Evolutionary conservation across 495 filamentous ascomycete species (phyloP).

Genomic region (Rostrohypoxylon terebratum): DNA sequence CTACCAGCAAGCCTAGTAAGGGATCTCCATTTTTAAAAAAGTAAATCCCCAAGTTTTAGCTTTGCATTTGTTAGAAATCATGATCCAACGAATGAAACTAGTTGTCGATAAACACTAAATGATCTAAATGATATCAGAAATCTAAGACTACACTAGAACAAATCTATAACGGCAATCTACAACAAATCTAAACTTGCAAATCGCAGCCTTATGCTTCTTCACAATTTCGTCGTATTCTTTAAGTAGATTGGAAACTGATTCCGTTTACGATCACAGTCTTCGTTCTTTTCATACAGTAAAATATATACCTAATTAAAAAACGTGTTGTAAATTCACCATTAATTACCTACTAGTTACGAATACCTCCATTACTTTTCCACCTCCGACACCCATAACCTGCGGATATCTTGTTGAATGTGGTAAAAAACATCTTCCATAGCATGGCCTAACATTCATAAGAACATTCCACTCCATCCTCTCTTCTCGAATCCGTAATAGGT

Average conservation of each 20-base stretch:
- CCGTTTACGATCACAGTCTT: neutral
- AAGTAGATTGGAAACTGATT: neutral
- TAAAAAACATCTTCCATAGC: conserved; percentile 7
- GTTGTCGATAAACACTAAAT: neutral
- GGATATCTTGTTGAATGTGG: conserved; percentile 1
- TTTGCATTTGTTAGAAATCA: neutral
- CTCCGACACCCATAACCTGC: neutral
- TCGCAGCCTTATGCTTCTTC: neutral
- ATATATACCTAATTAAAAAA: neutral
- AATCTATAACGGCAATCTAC: conserved; percentile 2
- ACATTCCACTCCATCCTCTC: neutral
- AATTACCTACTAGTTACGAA: too few species aligned
- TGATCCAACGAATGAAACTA: neutral
- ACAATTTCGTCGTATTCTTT: neutral
- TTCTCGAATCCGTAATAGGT: neutral
- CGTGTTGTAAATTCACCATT: neutral
- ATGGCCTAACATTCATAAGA: conserved; percentile 22
- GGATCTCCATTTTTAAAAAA: conserved; percentile 13
- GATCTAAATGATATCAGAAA: conserved; percentile 14
- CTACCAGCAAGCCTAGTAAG: neutral
- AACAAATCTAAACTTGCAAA: conserved; percentile 5
- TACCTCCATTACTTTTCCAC: neutral
- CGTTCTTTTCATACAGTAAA: neutral
- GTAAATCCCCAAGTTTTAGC: neutral
- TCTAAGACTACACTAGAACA: too few species aligned